phyloP scores from a whole-genome alignment of 2,329 filamentous ascomycete genomes.

The Chaetomium globosum region DNA sequence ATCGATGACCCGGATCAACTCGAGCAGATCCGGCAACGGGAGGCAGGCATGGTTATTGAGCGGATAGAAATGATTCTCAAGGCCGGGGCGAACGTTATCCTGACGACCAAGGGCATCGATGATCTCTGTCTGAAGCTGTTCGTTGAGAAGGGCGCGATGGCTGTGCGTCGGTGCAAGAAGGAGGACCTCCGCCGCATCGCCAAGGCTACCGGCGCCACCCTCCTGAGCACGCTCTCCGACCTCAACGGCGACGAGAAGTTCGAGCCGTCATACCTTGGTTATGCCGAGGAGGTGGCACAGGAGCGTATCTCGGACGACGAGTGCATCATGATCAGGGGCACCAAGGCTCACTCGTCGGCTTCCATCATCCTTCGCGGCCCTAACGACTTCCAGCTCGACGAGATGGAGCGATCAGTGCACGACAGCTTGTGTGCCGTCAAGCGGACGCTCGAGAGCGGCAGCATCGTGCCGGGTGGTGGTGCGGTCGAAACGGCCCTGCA shows the following conservation, averaged over 20 bases:
- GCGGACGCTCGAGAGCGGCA: conserved; percentile 92
- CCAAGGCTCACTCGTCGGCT: conserved; percentile 89
- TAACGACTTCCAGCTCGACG: conserved; percentile 95
- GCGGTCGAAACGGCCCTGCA: conserved; percentile 98
- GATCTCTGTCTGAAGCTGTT: conserved; percentile 94
- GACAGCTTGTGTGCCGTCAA: conserved; percentile 97
- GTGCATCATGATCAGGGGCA: conserved; percentile 95
- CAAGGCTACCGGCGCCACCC: conserved; percentile 89
- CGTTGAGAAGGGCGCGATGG: conserved; percentile 93
- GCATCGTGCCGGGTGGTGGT: conserved; percentile 93
- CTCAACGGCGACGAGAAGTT: conserved; percentile 97
- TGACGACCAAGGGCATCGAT: conserved; percentile 98
- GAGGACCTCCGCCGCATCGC: conserved; percentile 95
- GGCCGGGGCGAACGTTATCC: conserved; percentile 90
- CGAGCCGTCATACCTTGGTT: conserved; percentile 82
- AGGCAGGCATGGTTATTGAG: conserved; percentile 90
- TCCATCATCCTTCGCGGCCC: conserved; percentile 94
- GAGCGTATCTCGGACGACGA: conserved; percentile 99
- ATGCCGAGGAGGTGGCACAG: conserved; percentile 95
- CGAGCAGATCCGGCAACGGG: conserved; percentile 92
- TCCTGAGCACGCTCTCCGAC: conserved; percentile 91
- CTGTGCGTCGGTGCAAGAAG: conserved; percentile 95
- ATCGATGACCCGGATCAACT: conserved; percentile 96
- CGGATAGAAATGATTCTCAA: conserved; percentile 97
- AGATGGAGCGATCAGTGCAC: conserved; percentile 98